phyloP scores from a whole-genome alignment of 2,329 filamentous ascomycete genomes.

The Pseudogymnoascus sp. region DNA sequence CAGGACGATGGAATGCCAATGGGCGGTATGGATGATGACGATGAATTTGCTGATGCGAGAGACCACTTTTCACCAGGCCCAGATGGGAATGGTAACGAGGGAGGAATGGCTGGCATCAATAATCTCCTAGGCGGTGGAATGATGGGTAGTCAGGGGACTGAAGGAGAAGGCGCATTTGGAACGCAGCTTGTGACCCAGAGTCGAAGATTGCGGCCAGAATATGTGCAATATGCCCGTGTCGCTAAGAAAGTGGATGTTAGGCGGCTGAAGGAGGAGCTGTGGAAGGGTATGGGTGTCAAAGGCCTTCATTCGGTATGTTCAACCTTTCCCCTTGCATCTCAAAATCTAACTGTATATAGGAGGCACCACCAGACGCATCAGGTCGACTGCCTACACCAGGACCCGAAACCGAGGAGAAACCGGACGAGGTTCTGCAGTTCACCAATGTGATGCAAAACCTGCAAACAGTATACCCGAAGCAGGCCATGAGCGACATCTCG shows the following conservation, averaged over 20 bases:
- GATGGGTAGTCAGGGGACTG: slow-evolving; percentile 38
- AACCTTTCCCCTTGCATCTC: background rate
- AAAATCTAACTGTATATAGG: slow-evolving; percentile 21
- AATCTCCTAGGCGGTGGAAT: slow-evolving; percentile 47
- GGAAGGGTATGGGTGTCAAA: slow-evolving; percentile 59
- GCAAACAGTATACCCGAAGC: slow-evolving; percentile 76
- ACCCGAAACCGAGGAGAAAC: slow-evolving; percentile 37
- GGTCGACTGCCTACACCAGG: slow-evolving; percentile 33
- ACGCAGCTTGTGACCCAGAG: slow-evolving; percentile 62
- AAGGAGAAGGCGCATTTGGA: slow-evolving; percentile 46
- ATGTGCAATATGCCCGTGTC: slow-evolving; percentile 63
- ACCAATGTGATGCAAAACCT: slow-evolving; percentile 87
- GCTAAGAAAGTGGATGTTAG: slow-evolving; percentile 68
- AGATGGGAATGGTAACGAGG: slow-evolving; percentile 43
- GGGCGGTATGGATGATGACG: slow-evolving; percentile 56
- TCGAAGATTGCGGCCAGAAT: slow-evolving; percentile 57
- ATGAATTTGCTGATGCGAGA: slow-evolving; percentile 72
- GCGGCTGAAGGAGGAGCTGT: slow-evolving; percentile 63
- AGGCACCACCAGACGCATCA: slow-evolving; percentile 22
- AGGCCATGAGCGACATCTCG: slow-evolving; percentile 87
- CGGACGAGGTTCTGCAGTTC: slow-evolving; percentile 63
- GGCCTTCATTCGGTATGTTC: slow-evolving; percentile 42
- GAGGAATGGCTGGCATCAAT: slow-evolving; percentile 43
- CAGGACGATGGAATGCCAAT: slow-evolving; percentile 74
- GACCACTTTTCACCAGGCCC: slow-evolving; percentile 69